A percentile compares a stretch with the other conserved stretches of the same genome.
Evolutionary conservation across 2,329 filamentous ascomycete genomes (phyloP).

Genomic region (Lachnum nothofagi): DNA sequence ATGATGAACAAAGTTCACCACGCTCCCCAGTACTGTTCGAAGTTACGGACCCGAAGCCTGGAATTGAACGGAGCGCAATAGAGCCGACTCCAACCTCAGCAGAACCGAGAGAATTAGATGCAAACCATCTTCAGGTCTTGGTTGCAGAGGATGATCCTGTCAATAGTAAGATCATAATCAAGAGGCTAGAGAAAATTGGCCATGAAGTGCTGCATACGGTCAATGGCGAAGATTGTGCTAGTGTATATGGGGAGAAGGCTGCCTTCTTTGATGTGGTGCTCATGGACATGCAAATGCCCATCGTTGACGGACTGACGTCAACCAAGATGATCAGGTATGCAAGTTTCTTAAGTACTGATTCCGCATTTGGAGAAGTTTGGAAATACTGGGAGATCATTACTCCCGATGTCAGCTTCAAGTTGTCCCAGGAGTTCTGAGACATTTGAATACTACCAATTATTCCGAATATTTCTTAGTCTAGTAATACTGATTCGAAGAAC

Average conservation of each 20-base stretch:
- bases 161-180: constrained; percentile 76
- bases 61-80: neutral
- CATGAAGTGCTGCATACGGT: constrained; percentile 67
- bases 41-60: constrained; percentile 10
- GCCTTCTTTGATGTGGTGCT: constrained; percentile 69
- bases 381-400: too few species aligned
- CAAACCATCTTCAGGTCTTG: constrained; percentile 49
- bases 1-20: neutral
- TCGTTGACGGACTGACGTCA: constrained; percentile 76
- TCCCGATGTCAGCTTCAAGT: too few species aligned
- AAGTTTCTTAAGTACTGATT: too few species aligned
- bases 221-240: constrained; percentile 81
- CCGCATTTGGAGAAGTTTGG: too few species aligned
- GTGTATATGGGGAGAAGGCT: constrained; percentile 60
- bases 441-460: too few species aligned
- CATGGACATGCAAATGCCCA: constrained; percentile 97
- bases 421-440: too few species aligned
- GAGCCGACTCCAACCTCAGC: neutral
- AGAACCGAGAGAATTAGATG: constrained; percentile 7
- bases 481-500: too few species aligned
- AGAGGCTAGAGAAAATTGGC: constrained; percentile 70
- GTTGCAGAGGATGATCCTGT: constrained; percentile 86
- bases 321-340: constrained; percentile 85
- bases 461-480: too few species aligned
- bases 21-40: constrained; percentile 20